phyloP scores from a whole-genome alignment of 352 stramenopile genomes.

The Plasmopara viticola region DNA sequence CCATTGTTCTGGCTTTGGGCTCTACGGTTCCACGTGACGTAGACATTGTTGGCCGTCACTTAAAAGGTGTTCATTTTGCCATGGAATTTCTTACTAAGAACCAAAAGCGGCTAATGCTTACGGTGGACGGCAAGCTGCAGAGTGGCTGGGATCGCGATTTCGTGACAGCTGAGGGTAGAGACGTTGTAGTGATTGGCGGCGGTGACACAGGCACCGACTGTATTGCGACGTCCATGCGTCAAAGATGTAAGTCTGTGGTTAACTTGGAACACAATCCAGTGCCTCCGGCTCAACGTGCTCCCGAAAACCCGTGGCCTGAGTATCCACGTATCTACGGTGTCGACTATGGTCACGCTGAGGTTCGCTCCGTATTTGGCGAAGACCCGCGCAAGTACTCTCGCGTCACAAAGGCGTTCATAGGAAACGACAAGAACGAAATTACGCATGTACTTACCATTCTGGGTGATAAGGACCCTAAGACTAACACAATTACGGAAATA shows the following conservation, averaged over 20 bases:
- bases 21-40: constrained; percentile 94
- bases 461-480: constrained; percentile 52
- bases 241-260: constrained; percentile 93
- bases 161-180: constrained; percentile 95
- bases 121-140: constrained; percentile 92
- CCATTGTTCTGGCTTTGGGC: constrained; percentile 91
- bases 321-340: constrained; percentile 96
- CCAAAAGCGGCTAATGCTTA: constrained; percentile 95
- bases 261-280: constrained; percentile 96
- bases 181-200: constrained; percentile 97
- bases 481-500: constrained; percentile 64
- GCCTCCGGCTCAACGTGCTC: constrained; percentile 87
- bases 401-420: constrained; percentile 74
- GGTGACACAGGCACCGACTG: constrained; percentile 97
- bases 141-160: constrained; percentile 93
- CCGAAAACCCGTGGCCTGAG: constrained; percentile 95
- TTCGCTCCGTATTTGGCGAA: constrained; percentile 86
- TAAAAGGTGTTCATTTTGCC: constrained; percentile 95
- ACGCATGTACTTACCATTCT: constrained; percentile 67
- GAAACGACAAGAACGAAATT: constrained; percentile 66
- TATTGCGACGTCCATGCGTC: constrained; percentile 97
- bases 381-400: constrained; percentile 83
- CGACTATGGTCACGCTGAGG: constrained; percentile 98
- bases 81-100: constrained; percentile 98
- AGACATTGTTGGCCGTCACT: constrained; percentile 76